Percentiles rank a stretch among this genome's conserved stretches.
These are phyloP conservation scores for Lecanoromycetidae sp. DNA, from an alignment of 2,329 filamentous ascomycete species.

Conservation along the genomic window DNA sequence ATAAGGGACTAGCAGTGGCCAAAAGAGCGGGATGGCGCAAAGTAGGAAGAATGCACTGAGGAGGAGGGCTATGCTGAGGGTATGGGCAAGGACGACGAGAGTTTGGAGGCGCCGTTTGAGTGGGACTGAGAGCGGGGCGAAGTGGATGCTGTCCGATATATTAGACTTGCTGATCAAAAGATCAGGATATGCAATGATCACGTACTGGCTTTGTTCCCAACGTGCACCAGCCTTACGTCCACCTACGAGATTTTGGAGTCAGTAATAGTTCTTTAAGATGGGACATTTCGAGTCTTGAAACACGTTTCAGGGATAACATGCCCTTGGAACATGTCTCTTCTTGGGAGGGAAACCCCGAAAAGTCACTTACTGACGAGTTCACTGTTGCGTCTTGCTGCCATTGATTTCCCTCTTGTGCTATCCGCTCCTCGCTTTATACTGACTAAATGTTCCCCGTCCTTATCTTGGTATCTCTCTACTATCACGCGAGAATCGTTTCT, in stretches of 20 bases:
- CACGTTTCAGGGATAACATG: too few relatives aligned
- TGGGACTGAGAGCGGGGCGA: slow-evolving; percentile 68
- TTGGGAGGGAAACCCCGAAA: too few relatives aligned
- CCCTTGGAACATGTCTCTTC: too few relatives aligned
- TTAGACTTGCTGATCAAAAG: too few relatives aligned
- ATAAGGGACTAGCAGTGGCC: slow-evolving; percentile 69
- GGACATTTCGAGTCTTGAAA: too few relatives aligned
- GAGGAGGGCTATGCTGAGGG: slow-evolving; percentile 55
- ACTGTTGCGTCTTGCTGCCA: slow-evolving; percentile 23
- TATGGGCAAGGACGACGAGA: slow-evolving; percentile 63
- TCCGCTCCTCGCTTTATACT: slow-evolving; percentile 31
- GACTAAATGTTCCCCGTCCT: slow-evolving; percentile 34
- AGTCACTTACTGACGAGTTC: slow-evolving; percentile 42
- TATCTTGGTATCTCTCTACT: slow-evolving; percentile 34
- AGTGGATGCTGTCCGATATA: slow-evolving; percentile 52
- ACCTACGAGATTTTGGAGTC: too few relatives aligned
- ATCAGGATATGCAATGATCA: too few relatives aligned
- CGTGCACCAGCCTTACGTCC: slow-evolving; percentile 42
- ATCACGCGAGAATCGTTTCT: slow-evolving; percentile 23
- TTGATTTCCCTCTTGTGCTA: slow-evolving; percentile 24
- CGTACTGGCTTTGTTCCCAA: slow-evolving; percentile 39
- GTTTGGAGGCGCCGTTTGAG: slow-evolving; percentile 63
- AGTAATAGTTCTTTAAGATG: too few relatives aligned
- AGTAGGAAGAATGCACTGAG: slow-evolving; percentile 80
- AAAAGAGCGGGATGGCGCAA: slow-evolving; percentile 80